Evolutionary conservation across 2,329 filamentous ascomycete species (phyloP).

Genomic region (Fusarium lyarnte): DNA sequence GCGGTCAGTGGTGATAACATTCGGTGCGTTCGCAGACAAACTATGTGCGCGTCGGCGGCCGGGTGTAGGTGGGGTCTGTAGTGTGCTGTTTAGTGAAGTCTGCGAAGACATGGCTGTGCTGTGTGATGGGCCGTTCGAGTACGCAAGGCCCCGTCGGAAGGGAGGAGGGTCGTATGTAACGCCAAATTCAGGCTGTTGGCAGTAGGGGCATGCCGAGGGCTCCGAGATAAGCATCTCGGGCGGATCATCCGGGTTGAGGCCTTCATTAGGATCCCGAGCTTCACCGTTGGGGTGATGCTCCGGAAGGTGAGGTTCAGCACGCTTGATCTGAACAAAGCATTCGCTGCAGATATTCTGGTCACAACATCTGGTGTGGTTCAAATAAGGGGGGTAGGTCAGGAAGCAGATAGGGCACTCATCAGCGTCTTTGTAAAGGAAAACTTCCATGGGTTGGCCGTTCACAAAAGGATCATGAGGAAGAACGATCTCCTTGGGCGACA

Average conservation of each 20-base stretch:
- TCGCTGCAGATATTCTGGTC: conserved; percentile 97
- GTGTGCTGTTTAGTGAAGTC: conserved; percentile 75
- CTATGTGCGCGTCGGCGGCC: conserved; percentile 63
- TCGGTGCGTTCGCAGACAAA: conserved; percentile 82
- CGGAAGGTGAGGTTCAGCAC: conserved; percentile 88
- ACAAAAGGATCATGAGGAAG: conserved; percentile 86
- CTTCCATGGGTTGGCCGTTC: conserved; percentile 93
- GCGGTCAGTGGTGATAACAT: conserved; percentile 90
- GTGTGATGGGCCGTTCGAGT: conserved; percentile 57
- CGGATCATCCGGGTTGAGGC: conserved; percentile 57
- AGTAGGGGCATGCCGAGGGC: conserved; percentile 92
- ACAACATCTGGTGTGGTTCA: conserved; percentile 95
- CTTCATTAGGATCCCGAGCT: conserved; percentile 49
- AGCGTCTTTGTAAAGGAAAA: conserved; percentile 91
- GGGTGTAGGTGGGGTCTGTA: conserved; percentile 51
- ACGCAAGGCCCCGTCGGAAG: conserved; percentile 84
- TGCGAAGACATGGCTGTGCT: conserved; percentile 85
- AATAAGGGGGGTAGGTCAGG: conserved; percentile 90
- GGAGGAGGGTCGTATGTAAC: conserved; percentile 93
- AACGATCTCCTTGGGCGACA: conserved; percentile 79
- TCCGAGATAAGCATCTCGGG: conserved; percentile 84
- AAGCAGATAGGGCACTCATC: conserved; percentile 96
- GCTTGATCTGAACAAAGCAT: conserved; percentile 98
- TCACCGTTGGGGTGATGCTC: conserved; percentile 72
- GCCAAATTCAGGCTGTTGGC: conserved; percentile 92